Evolutionary conservation across 768 basidiomycete genomes (phyloP), one percentile per base, ranked within the genome.

Genomic region (Gloeophyllum trabeum): DNA sequence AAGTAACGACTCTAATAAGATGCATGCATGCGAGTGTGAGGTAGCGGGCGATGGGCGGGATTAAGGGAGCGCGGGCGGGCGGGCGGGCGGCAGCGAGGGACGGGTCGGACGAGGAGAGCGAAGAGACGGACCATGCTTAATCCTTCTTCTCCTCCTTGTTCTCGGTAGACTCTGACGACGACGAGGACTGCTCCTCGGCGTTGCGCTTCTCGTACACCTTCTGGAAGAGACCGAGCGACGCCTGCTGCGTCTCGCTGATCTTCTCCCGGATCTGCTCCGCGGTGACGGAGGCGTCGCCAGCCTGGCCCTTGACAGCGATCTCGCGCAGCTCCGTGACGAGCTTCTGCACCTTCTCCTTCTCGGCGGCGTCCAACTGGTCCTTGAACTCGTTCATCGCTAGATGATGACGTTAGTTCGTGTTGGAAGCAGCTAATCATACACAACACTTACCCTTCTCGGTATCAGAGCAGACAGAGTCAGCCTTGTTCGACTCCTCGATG

Each of bases 401-500:
- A 19, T 46, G 25, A 10, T 10, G 28, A n/a, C n/a, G n/a, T n/a
- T n/a, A n/a, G n/a, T n/a, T n/a, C n/a, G n/a, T n/a, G n/a, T n/a
- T n/a, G n/a, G n/a, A n/a, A n/a, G n/a, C n/a, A n/a, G n/a, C n/a
- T n/a, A 32, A 32, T 32, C 16, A 32, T 10, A 32, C 21, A 25
- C 7, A n/a, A 6, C 0, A 61, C 73, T 38, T 49, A 82, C 83
- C 86, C 69, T 97, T 98, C 74, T 97, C 92, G 2, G 93, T 98
- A 58, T 98, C 94, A 45, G 81, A 69, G 55, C 81, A 86, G 51
- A 97, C 82, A 5, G 89, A 92, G 61, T 97, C 93, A 37, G 89
- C 94, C 69, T 87, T 86, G 75, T 98, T 98, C 32, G 91, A 75
- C 59, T 93, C 88, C 70, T 99, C 96, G 49, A 99, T 98, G 44